Evolutionary conservation across 140 eudicot species (phyloP).

Genomic region (Erigeron philadelphicus): DNA sequence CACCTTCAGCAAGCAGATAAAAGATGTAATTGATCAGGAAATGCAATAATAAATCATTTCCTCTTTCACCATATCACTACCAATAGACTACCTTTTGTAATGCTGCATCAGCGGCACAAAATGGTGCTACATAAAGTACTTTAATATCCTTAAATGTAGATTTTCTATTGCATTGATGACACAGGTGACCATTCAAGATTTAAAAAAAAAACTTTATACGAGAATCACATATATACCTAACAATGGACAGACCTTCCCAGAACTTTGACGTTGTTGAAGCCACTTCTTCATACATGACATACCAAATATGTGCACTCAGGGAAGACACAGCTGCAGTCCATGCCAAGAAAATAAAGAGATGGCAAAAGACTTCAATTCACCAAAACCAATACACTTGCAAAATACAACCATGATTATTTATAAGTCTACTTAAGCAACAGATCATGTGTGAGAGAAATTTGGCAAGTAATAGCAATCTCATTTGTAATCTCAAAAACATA

Average conservation of each 20-base stretch:
- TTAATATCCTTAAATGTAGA: slow-evolving; percentile 57
- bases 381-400: slow-evolving; percentile 17
- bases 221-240: slow-evolving; percentile 4
- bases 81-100: slow-evolving; percentile 51
- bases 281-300: slow-evolving; percentile 74
- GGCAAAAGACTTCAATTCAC: neutral
- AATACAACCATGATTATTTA: neutral
- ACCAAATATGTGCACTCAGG: slow-evolving; percentile 81
- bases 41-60: slow-evolving; percentile 10
- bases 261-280: slow-evolving; percentile 45
- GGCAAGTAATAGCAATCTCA: neutral
- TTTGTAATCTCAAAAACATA: too few relatives aligned
- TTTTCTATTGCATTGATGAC: slow-evolving; percentile 81
- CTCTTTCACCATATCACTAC: neutral
- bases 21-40: neutral
- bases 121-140: slow-evolving; percentile 58
- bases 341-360: neutral
- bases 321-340: slow-evolving; percentile 60
- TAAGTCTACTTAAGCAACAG: neutral
- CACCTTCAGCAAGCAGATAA: slow-evolving; percentile 31
- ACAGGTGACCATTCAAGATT: slow-evolving; percentile 34
- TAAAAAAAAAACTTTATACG: neutral
- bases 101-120: slow-evolving; percentile 55
- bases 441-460: neutral
- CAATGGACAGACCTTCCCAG: slow-evolving; percentile 51